phyloP scores from a whole-genome alignment of 2,329 filamentous ascomycete species.

The Colletotrichum nymphaeae region DNA sequence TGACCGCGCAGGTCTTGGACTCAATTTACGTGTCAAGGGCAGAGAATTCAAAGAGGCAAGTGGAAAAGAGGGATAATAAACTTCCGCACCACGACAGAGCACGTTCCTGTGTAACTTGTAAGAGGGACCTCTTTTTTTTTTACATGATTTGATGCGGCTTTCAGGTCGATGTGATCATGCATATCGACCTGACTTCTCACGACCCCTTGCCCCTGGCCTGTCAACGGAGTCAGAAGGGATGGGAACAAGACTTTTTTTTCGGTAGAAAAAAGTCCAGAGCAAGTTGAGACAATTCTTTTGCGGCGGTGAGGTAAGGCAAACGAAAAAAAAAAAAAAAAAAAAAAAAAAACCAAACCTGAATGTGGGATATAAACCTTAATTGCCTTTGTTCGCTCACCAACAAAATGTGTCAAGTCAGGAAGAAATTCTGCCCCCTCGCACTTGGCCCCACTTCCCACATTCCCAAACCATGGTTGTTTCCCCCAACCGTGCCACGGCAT shows the following conservation, averaged over 20 bases:
- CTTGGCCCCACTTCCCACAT: neutral
- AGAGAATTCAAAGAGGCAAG: neutral
- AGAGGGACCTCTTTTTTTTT: too few relatives aligned
- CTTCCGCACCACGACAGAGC: neutral
- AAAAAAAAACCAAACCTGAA: neutral
- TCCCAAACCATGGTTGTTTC: neutral
- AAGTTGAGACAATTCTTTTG: neutral
- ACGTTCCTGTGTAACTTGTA: too few relatives aligned
- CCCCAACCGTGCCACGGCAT: slow-evolving; percentile 4
- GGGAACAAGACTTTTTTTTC: neutral
- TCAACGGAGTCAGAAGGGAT: neutral
- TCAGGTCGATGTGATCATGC: neutral
- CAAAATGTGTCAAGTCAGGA: neutral
- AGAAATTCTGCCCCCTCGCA: neutral
- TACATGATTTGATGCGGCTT: neutral
- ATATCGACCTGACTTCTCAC: neutral
- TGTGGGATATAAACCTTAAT: neutral
- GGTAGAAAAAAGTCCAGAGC: neutral
- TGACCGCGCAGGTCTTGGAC: neutral
- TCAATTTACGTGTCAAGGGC: neutral
- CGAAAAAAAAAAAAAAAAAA: neutral
- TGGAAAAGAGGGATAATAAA: neutral
- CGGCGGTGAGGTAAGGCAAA: neutral
- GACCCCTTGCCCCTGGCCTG: neutral
- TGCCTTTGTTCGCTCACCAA: neutral